Conservation (phyloP, 805 yeast species). For the Saccharomycopsis selenospora region DNA sequence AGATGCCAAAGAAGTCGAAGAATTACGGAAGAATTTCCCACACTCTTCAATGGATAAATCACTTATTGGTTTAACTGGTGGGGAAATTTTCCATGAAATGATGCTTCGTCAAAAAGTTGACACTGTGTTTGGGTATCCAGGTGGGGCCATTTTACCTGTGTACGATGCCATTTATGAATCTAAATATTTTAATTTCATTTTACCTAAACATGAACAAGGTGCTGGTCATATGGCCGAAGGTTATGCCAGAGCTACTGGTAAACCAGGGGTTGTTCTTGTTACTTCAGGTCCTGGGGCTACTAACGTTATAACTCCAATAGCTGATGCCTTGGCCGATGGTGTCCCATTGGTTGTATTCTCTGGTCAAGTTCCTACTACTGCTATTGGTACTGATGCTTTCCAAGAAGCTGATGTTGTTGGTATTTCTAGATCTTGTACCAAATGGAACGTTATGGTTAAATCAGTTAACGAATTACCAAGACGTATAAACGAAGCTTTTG, state of each 20-base stretch:
- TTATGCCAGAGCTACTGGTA: constrained; percentile 91
- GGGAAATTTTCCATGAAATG: constrained; percentile 98
- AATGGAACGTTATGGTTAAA: constrained; percentile 99
- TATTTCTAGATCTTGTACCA: constrained; percentile 93
- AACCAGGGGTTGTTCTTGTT: constrained; percentile 95
- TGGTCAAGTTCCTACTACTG: constrained; percentile 93
- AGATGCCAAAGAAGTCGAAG: constrained; percentile 18
- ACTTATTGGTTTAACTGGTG: constrained; percentile 94
- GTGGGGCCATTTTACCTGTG: constrained; percentile 97
- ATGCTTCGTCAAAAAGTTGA: constrained; percentile 94
- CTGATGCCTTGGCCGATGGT: constrained; percentile 96
- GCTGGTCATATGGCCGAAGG: constrained; percentile 99
- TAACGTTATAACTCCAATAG: constrained; percentile 96
- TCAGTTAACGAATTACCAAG: constrained; percentile 89
- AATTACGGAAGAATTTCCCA: constrained; percentile 3
- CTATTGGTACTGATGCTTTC: constrained; percentile 98
- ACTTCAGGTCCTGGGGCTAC: constrained; percentile 99
- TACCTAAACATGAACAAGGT: constrained; percentile 98
- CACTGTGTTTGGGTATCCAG: constrained; percentile 95
- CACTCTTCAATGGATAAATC: constrained; percentile 60
- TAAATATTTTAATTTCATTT: constrained; percentile 76
- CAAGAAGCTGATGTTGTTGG: constrained; percentile 99
- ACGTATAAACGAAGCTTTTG: constrained; percentile 95
- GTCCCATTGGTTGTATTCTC: constrained; percentile 94
- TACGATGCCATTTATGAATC: constrained; percentile 95